Evolutionary conservation across 306 rosid genomes (phyloP).

Genomic region (Myrica gale): DNA sequence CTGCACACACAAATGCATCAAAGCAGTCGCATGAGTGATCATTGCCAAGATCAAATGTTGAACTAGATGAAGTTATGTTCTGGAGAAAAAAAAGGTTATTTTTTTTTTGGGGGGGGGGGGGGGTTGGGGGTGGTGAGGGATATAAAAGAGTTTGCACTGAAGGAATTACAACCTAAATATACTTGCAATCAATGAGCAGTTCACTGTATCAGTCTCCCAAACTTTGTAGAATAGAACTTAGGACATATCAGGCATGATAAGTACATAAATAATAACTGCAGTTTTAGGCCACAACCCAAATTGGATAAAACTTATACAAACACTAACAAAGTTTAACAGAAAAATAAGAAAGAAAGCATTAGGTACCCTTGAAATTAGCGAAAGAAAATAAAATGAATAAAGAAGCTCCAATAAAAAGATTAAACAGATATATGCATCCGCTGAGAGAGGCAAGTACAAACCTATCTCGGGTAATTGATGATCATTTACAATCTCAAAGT

Average conservation of each 20-base stretch:
- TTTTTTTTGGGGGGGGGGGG: too few relatives aligned
- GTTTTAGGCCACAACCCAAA: not conserved
- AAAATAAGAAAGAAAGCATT: not conserved
- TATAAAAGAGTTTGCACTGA: not conserved
- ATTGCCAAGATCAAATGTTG: slow-evolving; percentile 12
- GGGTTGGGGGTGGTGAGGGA: too few relatives aligned
- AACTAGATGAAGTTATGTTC: slow-evolving; percentile 2
- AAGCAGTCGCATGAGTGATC: slow-evolving; percentile 16
- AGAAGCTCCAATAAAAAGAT: slow-evolving; percentile 10
- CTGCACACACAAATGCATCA: slow-evolving; percentile 46
- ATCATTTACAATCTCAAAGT: slow-evolving; percentile 86
- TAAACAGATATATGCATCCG: slow-evolving; percentile 21
- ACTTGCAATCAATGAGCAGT: not conserved
- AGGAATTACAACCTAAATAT: not conserved
- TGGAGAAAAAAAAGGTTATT: not conserved
- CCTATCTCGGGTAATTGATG: slow-evolving; percentile 89
- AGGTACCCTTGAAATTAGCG: not conserved
- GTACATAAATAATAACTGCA: not conserved
- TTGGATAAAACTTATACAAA: not conserved
- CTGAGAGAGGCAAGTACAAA: slow-evolving; percentile 31
- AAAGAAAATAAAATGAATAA: slow-evolving; percentile 10
- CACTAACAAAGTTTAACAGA: not conserved
- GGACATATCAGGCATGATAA: not conserved
- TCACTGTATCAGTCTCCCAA: not conserved
- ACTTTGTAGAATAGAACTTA: not conserved